Evolutionary conservation across 176 grass and related monocot genomes (phyloP), one percentile per base, ranked within the genome.

Genomic region (Puccinellia tenuiflora): DNA sequence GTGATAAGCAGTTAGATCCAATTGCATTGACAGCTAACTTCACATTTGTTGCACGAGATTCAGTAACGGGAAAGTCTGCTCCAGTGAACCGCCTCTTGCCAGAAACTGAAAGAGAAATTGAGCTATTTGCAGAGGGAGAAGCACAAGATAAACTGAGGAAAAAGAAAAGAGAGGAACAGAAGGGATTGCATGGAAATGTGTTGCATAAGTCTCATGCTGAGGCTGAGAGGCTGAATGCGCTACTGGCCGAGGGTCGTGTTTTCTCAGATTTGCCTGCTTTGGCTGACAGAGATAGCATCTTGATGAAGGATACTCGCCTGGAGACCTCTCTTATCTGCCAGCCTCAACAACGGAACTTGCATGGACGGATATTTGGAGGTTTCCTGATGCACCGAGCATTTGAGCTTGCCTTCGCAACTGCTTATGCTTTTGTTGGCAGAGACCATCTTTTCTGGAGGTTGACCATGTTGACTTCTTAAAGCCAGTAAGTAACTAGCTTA

Each of bases 391-490:
- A 99, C 81, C 54, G 86, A 65, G 96, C 96, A 39, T 99, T 96
- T 83, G 96, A 99, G 81, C 89, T 96, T 53, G 93, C 76, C 59
- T 99, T 99, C 86, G 93, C 96, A 35, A 96, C 96, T 83, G 96
- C 89, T 2, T 99, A 99, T 71, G 96, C 93, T 61, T 99, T 99
- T 75, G 87, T 96, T 75, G 93, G 96, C 89, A 87, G 76, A 85
- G 84, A 86, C 96, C 91, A 22, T 90, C 75, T 82, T 99, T 99
- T 93, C 87, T 99, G 54, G 96, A 99, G 86, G 93, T 99, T 1
- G 96, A 99, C 76, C 96, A 96, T 81, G 93, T 99, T 42, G 96
- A 99, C 85, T 99, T 99, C 79, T 84, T 99, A 77, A 99, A 96
- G 82, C 93, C 91, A 13, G 96, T 99, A 84, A 93, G 93, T 88